These are phyloP conservation scores for Fusarium sulawesiense DNA, from an alignment of 2,329 filamentous ascomycete genomes.

Conservation along the genomic window DNA sequence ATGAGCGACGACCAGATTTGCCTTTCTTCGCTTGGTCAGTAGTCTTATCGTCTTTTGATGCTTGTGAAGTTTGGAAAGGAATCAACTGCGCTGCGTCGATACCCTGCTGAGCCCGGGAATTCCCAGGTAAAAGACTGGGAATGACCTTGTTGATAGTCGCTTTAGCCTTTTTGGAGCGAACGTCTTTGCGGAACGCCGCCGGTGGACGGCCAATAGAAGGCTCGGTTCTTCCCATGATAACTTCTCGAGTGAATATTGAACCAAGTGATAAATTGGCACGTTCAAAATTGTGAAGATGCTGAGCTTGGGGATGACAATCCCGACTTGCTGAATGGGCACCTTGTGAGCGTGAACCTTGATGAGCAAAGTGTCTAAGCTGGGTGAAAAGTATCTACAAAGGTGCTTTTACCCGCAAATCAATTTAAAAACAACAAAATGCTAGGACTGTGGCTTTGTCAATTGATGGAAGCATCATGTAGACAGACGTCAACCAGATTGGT, in stretches of 20 bases:
- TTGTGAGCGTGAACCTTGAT: conserved; percentile 16
- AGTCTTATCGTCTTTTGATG: background rate
- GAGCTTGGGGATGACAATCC: background rate
- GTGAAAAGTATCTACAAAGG: conserved; percentile 11
- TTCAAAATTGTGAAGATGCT: background rate
- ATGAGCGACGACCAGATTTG: conserved; percentile 43
- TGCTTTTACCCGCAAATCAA: fast-evolving
- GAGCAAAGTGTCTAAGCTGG: background rate
- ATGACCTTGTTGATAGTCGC: conserved; percentile 70
- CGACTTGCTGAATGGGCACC: background rate
- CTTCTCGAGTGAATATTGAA: fast-evolving
- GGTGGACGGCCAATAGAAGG: conserved; percentile 41
- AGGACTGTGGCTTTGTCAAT: fast-evolving
- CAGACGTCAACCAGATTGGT: background rate
- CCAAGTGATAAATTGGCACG: background rate
- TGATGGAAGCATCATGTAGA: background rate
- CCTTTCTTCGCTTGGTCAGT: conserved; percentile 2
- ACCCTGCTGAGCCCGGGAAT: conserved; percentile 66
- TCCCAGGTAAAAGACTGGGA: conserved; percentile 64
- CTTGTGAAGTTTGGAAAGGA: fast-evolving
- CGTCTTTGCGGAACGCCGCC: conserved; percentile 45
- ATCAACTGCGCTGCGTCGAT: conserved; percentile 62
- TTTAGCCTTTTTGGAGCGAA: conserved; percentile 66
- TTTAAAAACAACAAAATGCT: fast-evolving
- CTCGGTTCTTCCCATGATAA: conserved; percentile 42